Conservation (phyloP, 139 green algal genomes). For the Yamagishiella unicocca region DNA sequence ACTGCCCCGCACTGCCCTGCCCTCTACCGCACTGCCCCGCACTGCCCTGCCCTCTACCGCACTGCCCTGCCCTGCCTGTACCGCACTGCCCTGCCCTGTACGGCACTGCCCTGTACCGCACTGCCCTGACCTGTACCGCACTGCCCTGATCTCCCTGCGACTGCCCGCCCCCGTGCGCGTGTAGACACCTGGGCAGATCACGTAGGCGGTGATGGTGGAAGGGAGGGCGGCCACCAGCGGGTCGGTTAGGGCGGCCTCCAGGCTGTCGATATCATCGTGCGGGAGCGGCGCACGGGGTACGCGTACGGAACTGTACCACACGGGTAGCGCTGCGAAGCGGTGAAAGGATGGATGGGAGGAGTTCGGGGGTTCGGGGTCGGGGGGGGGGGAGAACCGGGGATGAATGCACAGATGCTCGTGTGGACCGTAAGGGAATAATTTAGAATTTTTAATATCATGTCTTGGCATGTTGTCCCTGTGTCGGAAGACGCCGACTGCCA, state of each 20-base stretch:
- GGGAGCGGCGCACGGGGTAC: slow-evolving; percentile 21
- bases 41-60: no score
- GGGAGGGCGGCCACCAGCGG: not conserved
- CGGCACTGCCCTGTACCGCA: no score
- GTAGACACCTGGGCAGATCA: slow-evolving; percentile 20
- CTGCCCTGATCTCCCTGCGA: no score
- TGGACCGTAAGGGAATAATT: not conserved
- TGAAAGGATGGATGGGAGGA: not conserved
- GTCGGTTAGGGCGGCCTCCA: not conserved
- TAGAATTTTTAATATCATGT: not conserved
- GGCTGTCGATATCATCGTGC: not conserved
- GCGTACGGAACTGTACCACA: slow-evolving; percentile 21
- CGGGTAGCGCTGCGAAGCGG: not conserved
- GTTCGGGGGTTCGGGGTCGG: not conserved
- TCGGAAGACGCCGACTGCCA: no score
- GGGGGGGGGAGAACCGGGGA: not conserved
- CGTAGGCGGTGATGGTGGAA: slow-evolving; percentile 5
- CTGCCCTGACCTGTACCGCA: no score
- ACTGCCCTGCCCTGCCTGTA: no score
- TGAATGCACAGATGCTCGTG: not conserved
- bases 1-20: no score
- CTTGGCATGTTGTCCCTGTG: no score
- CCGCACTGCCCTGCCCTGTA: no score
- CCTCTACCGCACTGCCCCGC: no score
- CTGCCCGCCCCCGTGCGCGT: no score